Percentiles rank a stretch among this genome's conserved stretches.
These are phyloP conservation scores for Hemerocallis citrina DNA, from an alignment of 106 monocot species.

Conservation along the genomic window DNA sequence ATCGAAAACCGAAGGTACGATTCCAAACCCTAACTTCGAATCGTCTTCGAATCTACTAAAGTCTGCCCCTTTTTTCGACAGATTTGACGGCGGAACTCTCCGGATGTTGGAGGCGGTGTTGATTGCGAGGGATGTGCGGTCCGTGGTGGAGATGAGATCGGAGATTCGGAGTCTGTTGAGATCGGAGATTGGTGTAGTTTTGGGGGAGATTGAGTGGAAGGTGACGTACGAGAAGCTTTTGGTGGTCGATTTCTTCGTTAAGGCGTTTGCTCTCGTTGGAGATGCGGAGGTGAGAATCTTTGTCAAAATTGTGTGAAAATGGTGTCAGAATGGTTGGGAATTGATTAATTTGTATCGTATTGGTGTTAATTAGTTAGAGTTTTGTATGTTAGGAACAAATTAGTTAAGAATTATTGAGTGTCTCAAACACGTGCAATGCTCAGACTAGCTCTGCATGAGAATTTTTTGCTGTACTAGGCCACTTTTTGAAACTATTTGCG, in stretches of 20 bases:
- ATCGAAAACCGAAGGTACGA: slow-evolving; percentile 27
- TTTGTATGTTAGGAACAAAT: too few relatives aligned
- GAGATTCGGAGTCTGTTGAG: slow-evolving; percentile 39
- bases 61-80: slow-evolving; percentile 1
- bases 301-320: too few relatives aligned
- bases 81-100: slow-evolving; percentile 42
- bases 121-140: slow-evolving; percentile 36
- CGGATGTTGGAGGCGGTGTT: slow-evolving; percentile 52
- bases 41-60: background rate
- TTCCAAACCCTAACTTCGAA: background rate
- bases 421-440: too few relatives aligned
- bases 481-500: too few relatives aligned
- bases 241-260: slow-evolving; percentile 65
- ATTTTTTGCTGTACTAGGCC: too few relatives aligned
- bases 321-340: too few relatives aligned
- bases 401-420: too few relatives aligned
- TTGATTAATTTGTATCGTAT: too few relatives aligned
- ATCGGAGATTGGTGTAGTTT: slow-evolving; percentile 19
- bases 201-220: slow-evolving; percentile 30
- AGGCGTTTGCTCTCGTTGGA: slow-evolving; percentile 71
- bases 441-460: too few relatives aligned
- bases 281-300: slow-evolving; percentile 54
- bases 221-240: slow-evolving; percentile 32
- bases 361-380: background rate
- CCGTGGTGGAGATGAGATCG: slow-evolving; percentile 35